Evolutionary conservation across 192 early-diverging fungal species (phyloP).

Genomic region (Podila minutissima): DNA sequence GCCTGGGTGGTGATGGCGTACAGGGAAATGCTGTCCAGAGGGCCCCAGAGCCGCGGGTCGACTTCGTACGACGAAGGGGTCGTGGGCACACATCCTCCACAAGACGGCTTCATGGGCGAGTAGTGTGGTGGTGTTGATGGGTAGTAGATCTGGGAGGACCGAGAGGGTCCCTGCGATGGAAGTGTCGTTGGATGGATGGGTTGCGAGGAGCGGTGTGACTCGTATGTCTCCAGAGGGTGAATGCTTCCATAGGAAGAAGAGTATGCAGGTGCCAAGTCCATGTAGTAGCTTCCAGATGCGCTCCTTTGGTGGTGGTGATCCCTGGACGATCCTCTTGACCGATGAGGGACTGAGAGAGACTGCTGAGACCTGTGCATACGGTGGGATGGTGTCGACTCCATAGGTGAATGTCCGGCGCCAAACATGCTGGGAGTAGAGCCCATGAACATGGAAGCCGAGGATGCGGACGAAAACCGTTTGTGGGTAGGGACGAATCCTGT

Average conservation of each 20-base stretch:
- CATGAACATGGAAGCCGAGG: slow-evolving; percentile 22
- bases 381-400: not conserved
- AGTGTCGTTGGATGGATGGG: not conserved
- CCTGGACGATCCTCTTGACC: slow-evolving; percentile 8
- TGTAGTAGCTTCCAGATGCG: slow-evolving; percentile 31
- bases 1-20: slow-evolving; percentile 47
- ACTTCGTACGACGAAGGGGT: slow-evolving; percentile 11
- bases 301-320: slow-evolving; percentile 34
- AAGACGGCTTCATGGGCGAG: slow-evolving; percentile 10
- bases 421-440: slow-evolving; percentile 4
- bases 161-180: not conserved
- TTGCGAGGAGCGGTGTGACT: not conserved
- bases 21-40: slow-evolving; percentile 30
- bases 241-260: slow-evolving; percentile 22
- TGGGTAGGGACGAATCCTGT: slow-evolving; percentile 11
- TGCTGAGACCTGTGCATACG: no score
- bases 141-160: not conserved
- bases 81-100: not conserved
- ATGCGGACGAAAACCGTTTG: slow-evolving; percentile 44
- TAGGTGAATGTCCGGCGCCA: slow-evolving; percentile 15
- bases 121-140: slow-evolving; percentile 15
- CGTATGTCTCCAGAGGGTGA: slow-evolving; percentile 29
- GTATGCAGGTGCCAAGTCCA: slow-evolving; percentile 19
- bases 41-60: slow-evolving; percentile 41
- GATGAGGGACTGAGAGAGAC: no score